Base-by-base conservation (phyloP, 257 asterid genomes). In the Rubia yunnanensis region DNA sequence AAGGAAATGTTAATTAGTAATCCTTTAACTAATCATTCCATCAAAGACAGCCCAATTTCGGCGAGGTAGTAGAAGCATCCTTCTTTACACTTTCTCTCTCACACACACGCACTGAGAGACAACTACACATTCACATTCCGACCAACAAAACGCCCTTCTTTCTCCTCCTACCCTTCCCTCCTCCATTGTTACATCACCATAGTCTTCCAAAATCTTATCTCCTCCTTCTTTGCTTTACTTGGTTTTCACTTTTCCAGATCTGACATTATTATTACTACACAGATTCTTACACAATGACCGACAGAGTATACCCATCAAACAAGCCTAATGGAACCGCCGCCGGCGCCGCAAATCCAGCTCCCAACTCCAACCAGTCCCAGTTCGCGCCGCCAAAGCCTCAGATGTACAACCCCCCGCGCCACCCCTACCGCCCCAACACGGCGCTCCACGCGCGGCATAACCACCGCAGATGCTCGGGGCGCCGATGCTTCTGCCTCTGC, bases 401-500 rank as follows among this genome's bases (percentile, higher is more conserved):
- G 41, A 65, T 63, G 22, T 70, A 78, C 68, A 75, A 75, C 53
- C 83, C 85, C 38, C 22, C 28, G 46, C 79, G 83, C 69, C 76
- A 68, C 6, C 79, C 81, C 2, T 72, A 78, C 63, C 74, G 83
- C 31, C 83, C 81, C 15, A 63, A 55, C 30, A 72, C 82, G 0
- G 68, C 78, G 4, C 32, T 54, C 52, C 63, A 59, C 64, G 69
- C 60, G 46, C 67, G 69, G 23, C 78, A 77, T 69, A 65, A 65
- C 50, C 77, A 24, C 62, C 77, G 82, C 34, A 75, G 79, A 23
- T 75, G 80, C 68, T 66, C 61, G 58, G 30, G 83, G 63, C 80
- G 85, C 5, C 78, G 85, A 15, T 78, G 80, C 72, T 67, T 70
- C 67, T 81, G 82, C 69, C 61, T 75, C 32, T 72, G 80, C 31